Conservation (phyloP, 2,329 filamentous ascomycete species). For the Lasiodiplodia gonubiensis region DNA sequence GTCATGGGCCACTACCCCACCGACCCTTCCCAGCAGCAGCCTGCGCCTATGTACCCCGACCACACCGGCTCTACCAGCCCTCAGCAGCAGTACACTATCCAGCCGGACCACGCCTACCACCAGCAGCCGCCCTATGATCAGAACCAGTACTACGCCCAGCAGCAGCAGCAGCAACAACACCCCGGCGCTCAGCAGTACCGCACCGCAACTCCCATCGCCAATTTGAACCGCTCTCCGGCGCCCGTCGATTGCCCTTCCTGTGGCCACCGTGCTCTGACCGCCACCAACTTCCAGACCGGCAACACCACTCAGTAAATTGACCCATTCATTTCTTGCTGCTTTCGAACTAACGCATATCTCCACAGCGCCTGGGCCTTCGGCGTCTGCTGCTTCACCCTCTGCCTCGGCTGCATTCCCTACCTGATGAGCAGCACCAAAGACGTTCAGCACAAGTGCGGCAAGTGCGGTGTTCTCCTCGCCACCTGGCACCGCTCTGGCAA, state of each 20-base stretch:
- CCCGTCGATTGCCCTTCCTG: conserved; percentile 58
- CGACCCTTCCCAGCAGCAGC: conserved; percentile 1
- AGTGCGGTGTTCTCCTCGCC: conserved; percentile 53
- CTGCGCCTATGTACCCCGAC: conserved; percentile 15
- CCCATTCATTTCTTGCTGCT: background rate
- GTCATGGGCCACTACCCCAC: conserved; percentile 16
- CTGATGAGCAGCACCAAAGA: conserved; percentile 56
- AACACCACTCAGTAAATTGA: conserved; percentile 51
- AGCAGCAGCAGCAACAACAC: conserved; percentile 34
- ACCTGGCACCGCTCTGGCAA: conserved; percentile 57
- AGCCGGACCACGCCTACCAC: conserved; percentile 25
- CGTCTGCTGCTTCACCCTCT: conserved; percentile 52
- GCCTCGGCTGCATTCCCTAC: conserved; percentile 58
- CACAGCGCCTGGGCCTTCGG: conserved; percentile 53
- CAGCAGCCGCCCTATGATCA: conserved; percentile 3
- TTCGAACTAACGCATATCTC: background rate
- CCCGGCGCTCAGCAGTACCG: conserved; percentile 41
- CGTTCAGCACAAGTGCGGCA: conserved; percentile 55
- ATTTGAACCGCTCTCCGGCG: conserved; percentile 43
- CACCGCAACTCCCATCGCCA: conserved; percentile 43
- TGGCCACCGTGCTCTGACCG: conserved; percentile 49
- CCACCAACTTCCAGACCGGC: conserved; percentile 42
- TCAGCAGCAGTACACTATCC: conserved; percentile 20
- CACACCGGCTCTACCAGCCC: conserved; percentile 22
- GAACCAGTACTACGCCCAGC: conserved; percentile 25